Conservation (phyloP, 164 flowering plant species). For the Macadamia integrifolia region DNA sequence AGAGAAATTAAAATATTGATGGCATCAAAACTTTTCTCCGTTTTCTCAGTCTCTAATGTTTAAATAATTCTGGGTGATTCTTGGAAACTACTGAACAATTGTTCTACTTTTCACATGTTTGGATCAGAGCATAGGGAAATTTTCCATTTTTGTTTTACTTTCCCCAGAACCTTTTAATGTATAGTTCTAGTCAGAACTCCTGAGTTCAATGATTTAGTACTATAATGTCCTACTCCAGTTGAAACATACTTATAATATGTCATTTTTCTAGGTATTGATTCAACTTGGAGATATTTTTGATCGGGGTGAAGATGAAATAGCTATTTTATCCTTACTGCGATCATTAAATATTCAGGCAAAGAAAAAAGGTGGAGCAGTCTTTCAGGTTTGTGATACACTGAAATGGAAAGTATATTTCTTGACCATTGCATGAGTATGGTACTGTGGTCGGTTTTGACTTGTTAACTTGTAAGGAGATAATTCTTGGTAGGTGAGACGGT, state of each 20-base stretch:
- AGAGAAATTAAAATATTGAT: too few relatives aligned
- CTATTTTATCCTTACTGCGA: slow-evolving; percentile 71
- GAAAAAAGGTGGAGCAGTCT: slow-evolving; percentile 86
- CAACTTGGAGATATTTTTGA: slow-evolving; percentile 94
- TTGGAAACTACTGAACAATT: too few relatives aligned
- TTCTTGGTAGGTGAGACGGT: too few relatives aligned
- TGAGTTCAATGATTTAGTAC: not conserved
- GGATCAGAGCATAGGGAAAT: too few relatives aligned
- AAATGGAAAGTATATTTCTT: slow-evolving; percentile 3
- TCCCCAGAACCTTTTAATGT: not conserved
- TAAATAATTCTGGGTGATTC: too few relatives aligned
- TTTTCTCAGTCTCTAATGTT: too few relatives aligned
- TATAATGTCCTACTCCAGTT: not conserved
- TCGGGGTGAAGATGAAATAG: slow-evolving; percentile 88
- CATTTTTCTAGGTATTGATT: slow-evolving; percentile 52
- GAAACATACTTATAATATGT: not conserved
- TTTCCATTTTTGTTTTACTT: not conserved
- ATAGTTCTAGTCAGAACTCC: not conserved
- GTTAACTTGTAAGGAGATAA: too few relatives aligned
- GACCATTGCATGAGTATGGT: slow-evolving; percentile 3
- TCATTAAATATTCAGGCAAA: slow-evolving; percentile 74
- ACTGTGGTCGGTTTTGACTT: too few relatives aligned
- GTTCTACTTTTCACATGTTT: too few relatives aligned
- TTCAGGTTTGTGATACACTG: slow-evolving; percentile 56
- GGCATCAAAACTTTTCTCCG: too few relatives aligned